Evolutionary conservation across 2,329 filamentous ascomycete genomes (phyloP).

Genomic region (Hortaea werneckii): DNA sequence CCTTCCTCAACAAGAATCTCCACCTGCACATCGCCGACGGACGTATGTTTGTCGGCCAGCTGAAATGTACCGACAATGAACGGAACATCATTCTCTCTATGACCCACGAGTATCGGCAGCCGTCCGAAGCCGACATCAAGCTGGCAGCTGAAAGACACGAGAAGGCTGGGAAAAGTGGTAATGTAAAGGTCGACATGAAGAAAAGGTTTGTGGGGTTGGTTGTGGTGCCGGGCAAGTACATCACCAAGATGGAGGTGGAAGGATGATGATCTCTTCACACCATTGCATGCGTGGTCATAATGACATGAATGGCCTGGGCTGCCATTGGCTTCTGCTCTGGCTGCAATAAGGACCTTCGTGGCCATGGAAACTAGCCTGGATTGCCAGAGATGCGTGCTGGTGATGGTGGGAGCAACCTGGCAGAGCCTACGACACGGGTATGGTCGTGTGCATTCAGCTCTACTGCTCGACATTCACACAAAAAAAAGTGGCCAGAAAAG

Average conservation of each 20-base stretch:
- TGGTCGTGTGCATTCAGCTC: too few species aligned
- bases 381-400: too few species aligned
- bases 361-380: too few species aligned
- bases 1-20: constrained; percentile 51
- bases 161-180: constrained; percentile 20
- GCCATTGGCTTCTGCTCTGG: too few species aligned
- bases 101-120: constrained; percentile 82
- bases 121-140: constrained; percentile 38
- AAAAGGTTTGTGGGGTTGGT: constrained; percentile 82
- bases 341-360: too few species aligned
- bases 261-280: constrained; percentile 31
- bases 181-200: constrained; percentile 59
- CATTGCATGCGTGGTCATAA: too few species aligned
- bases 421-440: too few species aligned
- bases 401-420: too few species aligned
- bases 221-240: constrained; percentile 77
- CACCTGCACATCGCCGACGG: constrained; percentile 71
- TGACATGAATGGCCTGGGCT: too few species aligned
- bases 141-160: constrained; percentile 24
- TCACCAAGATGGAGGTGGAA: constrained; percentile 81
- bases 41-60: constrained; percentile 77
- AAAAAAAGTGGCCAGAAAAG: too few species aligned
- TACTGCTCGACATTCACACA: too few species aligned
- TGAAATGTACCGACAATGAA: constrained; percentile 92
- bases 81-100: constrained; percentile 71